A percentile compares a stretch with the other conserved stretches of the same genome.
Evolutionary conservation across 495 filamentous ascomycete genomes (phyloP).

Genomic region (Bacidia rubella): DNA sequence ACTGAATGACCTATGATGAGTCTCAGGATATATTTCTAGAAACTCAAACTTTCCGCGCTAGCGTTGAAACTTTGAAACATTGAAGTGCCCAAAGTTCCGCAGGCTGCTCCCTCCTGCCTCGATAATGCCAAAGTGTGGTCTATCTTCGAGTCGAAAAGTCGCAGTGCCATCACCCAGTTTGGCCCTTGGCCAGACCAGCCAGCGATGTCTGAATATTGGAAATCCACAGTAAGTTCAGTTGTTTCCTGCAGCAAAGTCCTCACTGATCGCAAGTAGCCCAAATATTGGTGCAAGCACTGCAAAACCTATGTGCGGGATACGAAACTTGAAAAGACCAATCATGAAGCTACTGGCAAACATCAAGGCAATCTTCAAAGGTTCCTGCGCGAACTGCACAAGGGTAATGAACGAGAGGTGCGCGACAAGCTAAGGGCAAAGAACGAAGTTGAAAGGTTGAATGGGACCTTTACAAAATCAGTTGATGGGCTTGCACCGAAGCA

Average conservation of each 20-base stretch:
- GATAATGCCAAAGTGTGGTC: too few relatives aligned
- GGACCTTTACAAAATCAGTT: conserved; percentile 37
- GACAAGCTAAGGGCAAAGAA: conserved; percentile 70
- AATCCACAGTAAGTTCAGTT: conserved; percentile 57
- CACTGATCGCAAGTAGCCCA: conserved; percentile 40
- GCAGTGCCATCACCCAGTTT: too few relatives aligned
- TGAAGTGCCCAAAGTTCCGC: not conserved
- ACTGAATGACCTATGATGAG: not conserved
- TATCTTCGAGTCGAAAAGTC: too few relatives aligned
- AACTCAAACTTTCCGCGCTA: not conserved
- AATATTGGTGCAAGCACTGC: conserved; percentile 98
- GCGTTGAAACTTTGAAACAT: not conserved
- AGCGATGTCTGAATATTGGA: conserved; percentile 99
- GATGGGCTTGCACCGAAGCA: conserved; percentile 12
- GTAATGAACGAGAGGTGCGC: conserved; percentile 60
- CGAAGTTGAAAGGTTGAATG: conserved; percentile 78
- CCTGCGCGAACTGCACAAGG: conserved; percentile 71
- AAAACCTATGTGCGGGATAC: conserved; percentile 83
- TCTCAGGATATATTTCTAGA: not conserved
- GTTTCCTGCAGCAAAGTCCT: not conserved
- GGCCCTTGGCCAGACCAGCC: too few relatives aligned
- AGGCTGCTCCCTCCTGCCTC: not conserved
- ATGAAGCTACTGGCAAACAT: conserved; percentile 81
- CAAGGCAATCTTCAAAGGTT: conserved; percentile 83
- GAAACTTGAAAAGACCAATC: conserved; percentile 72